Percentiles rank a stretch among this genome's conserved stretches.
Conservation (phyloP, 768 basidiomycete genomes). For the Boletus sp. region DNA sequence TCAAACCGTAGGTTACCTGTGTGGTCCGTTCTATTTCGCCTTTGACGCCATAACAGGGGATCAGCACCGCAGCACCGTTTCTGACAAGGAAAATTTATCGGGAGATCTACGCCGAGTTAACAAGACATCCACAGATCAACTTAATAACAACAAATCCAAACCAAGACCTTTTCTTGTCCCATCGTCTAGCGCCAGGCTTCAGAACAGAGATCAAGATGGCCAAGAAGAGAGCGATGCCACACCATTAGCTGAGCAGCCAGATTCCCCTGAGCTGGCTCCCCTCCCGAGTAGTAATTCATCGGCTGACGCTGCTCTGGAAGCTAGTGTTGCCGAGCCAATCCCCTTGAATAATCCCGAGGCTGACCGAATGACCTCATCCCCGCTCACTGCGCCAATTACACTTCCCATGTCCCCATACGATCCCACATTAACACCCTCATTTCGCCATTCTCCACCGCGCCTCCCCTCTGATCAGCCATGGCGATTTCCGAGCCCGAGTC, state of each 20-base stretch:
- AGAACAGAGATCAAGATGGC: conserved; percentile 10
- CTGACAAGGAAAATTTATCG: conserved; percentile 33
- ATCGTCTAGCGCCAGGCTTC: conserved; percentile 10
- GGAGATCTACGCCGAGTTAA: conserved; percentile 30
- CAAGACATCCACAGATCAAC: conserved; percentile 22
- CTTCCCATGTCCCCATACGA: conserved; percentile 74
- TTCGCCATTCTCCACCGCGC: conserved; percentile 72
- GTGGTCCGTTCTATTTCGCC: conserved; percentile 1
- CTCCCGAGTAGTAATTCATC: conserved; percentile 2
- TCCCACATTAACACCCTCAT: conserved; percentile 69
- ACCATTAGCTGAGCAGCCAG: conserved; percentile 24
- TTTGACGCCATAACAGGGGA: conserved; percentile 46
- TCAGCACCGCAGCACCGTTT: conserved; percentile 48
- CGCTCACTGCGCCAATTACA: conserved; percentile 21
- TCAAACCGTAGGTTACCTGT: conserved; percentile 54
- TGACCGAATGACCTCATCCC: conserved; percentile 21
- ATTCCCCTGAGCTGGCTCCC: conserved; percentile 23
- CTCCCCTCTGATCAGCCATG: conserved; percentile 79
- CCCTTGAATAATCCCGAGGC: neutral
- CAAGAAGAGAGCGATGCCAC: conserved; percentile 11
- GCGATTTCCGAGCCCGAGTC: conserved; percentile 77
- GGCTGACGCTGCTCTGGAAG: neutral
- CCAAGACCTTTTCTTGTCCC: conserved; percentile 20
- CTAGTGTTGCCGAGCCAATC: neutral
- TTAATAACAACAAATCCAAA: conserved; percentile 16